Conservation (phyloP, 2,329 filamentous ascomycete species). For the Fusarium sp. region DNA sequence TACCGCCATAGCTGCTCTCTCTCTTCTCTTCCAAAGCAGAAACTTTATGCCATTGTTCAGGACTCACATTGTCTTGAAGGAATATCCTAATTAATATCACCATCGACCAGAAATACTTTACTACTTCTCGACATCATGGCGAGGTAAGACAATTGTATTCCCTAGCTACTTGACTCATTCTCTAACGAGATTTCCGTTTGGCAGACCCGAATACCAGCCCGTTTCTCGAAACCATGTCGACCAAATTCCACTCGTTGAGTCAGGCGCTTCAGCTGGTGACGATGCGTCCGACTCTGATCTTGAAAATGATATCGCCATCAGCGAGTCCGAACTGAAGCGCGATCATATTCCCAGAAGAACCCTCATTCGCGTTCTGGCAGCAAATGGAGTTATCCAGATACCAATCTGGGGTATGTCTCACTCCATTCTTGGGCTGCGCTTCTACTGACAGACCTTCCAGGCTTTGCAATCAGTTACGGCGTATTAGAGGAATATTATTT, state of each 20-base stretch:
- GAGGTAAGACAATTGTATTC: neutral
- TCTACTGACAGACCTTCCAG: neutral
- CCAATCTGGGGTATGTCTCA: neutral
- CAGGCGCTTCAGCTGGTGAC: neutral
- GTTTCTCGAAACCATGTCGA: neutral
- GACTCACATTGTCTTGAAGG: neutral
- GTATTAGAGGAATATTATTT: constrained; percentile 4
- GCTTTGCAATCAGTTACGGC: constrained; percentile 1
- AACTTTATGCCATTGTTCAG: neutral
- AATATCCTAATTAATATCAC: neutral
- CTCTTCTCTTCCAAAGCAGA: neutral
- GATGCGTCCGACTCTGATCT: neutral
- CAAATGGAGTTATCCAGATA: neutral
- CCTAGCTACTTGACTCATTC: rapidly evolving
- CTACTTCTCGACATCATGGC: neutral
- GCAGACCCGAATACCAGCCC: neutral
- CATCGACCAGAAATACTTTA: neutral
- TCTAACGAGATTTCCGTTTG: neutral
- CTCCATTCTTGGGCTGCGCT: rapidly evolving
- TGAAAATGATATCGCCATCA: neutral
- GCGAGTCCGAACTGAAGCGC: neutral
- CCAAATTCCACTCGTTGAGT: neutral
- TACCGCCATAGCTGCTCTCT: neutral
- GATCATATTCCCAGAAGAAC: neutral
- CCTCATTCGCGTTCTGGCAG: neutral